These are phyloP conservation scores for Puccinia horiana DNA, from an alignment of 1,284 basidiomycete species.

Conservation along the genomic window DNA sequence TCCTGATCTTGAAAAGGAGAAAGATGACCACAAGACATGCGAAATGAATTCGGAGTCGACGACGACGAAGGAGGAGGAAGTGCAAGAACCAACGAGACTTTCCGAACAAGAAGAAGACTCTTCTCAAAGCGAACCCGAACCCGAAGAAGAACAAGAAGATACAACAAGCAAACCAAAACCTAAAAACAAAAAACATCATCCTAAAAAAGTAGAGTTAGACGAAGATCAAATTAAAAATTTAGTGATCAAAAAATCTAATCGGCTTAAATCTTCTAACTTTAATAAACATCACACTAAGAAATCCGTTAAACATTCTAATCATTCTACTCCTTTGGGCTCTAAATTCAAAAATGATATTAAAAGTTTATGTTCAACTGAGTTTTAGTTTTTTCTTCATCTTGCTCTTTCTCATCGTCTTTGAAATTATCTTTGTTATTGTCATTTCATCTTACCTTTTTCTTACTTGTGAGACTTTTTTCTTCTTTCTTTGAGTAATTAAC, in stretches of 20 bases:
- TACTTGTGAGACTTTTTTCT: not conserved
- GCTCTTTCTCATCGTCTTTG: not conserved
- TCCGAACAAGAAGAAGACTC: constrained; percentile 8
- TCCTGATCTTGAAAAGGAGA: not conserved
- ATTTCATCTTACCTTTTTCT: not conserved
- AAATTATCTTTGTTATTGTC: not conserved
- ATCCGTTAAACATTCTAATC: constrained; percentile 52
- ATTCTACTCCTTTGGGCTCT: constrained; percentile 53
- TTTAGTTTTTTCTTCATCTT: not conserved
- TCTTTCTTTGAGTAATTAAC: not conserved
- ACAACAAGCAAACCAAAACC: constrained; percentile 46
- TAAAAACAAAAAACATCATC: constrained; percentile 45
- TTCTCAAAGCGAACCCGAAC: not conserved
- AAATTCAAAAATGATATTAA: constrained; percentile 55
- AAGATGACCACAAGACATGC: constrained; percentile 20
- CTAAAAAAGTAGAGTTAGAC: constrained; percentile 16
- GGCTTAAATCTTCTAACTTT: constrained; percentile 46
- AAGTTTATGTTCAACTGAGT: constrained; percentile 28
- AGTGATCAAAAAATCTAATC: constrained; percentile 27
- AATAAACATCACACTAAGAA: constrained; percentile 56
- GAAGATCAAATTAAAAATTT: constrained; percentile 38
- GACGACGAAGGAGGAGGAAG: not conserved
- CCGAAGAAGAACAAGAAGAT: constrained; percentile 21
- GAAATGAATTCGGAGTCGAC: not conserved
- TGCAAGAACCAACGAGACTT: not conserved